Evolutionary conservation across 176 grass and related monocot species (phyloP).

Genomic region (Oryza glumipatula): DNA sequence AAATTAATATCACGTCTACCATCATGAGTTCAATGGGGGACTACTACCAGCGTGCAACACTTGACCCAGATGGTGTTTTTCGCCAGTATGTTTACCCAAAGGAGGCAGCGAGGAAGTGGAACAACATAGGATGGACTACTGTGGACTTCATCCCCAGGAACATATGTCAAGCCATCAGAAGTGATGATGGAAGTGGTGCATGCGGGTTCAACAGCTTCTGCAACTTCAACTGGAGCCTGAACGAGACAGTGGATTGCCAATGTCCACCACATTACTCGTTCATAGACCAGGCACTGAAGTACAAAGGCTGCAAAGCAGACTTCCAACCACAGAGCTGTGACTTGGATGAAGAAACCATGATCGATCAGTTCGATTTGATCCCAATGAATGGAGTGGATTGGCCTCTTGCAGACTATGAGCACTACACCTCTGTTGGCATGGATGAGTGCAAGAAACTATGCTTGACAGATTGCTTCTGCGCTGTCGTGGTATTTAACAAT

Average conservation of each 20-base stretch:
- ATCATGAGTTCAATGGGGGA: background rate
- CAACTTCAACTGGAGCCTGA: background rate
- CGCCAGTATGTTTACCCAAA: constrained; percentile 45
- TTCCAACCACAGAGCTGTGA: constrained; percentile 19
- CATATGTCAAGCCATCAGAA: background rate
- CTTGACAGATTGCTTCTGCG: constrained; percentile 47
- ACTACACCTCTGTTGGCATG: background rate
- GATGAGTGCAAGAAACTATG: constrained; percentile 20
- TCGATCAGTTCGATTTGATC: constrained; percentile 7
- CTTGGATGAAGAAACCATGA: background rate
- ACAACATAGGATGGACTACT: background rate
- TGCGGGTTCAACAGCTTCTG: constrained; percentile 62
- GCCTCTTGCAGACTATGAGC: constrained; percentile 32
- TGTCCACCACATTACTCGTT: constrained; percentile 51
- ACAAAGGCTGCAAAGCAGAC: constrained; percentile 44
- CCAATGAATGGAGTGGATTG: constrained; percentile 31
- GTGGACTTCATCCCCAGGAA: background rate
- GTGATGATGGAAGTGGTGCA: constrained; percentile 24
- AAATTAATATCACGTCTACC: background rate
- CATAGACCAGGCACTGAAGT: constrained; percentile 27
- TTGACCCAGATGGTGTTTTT: constrained; percentile 52
- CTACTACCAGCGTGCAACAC: constrained; percentile 40
- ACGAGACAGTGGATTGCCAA: constrained; percentile 29
- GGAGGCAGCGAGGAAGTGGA: background rate
- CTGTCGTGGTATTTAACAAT: background rate